A percentile compares a stretch with the other conserved stretches of the same genome.
Evolutionary conservation across 768 basidiomycete species (phyloP).

Genomic region (Trametes cubensis): DNA sequence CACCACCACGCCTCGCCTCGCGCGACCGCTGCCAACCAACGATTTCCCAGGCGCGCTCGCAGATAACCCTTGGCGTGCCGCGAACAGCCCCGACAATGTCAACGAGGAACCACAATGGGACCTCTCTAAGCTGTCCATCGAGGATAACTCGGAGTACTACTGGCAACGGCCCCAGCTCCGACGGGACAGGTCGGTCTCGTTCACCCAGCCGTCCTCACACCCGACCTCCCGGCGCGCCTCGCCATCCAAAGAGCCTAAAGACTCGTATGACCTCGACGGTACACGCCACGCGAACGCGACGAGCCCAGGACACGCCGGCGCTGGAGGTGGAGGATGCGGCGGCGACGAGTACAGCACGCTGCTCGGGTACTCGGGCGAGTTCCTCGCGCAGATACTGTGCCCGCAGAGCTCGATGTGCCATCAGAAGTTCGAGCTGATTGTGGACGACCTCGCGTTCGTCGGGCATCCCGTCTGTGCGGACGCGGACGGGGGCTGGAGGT

Average conservation of each 20-base stretch:
- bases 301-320: background rate
- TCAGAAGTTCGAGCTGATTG: constrained; percentile 89
- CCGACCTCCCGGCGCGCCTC: constrained; percentile 55
- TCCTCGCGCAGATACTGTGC: constrained; percentile 79
- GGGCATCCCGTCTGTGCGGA: constrained; percentile 92
- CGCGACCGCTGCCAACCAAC: constrained; percentile 62
- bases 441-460: constrained; percentile 90
- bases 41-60: constrained; percentile 50
- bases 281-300: constrained; percentile 18
- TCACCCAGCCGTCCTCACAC: constrained; percentile 48
- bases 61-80: constrained; percentile 77
- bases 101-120: constrained; percentile 27
- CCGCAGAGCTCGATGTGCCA: constrained; percentile 83
- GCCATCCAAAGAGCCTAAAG: constrained; percentile 45
- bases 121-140: constrained; percentile 9
- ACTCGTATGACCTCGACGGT: constrained; percentile 38
- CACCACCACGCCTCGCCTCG: constrained; percentile 62
- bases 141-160: constrained; percentile 49
- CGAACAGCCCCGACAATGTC: constrained; percentile 48
- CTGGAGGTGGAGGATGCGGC: constrained; percentile 24
- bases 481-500: constrained; percentile 72
- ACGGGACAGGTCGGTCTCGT: constrained; percentile 55
- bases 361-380: constrained; percentile 81
- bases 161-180: constrained; percentile 58
- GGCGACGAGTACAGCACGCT: constrained; percentile 63